These are phyloP conservation scores for Ophiostoma australiae DNA, from an alignment of 2,329 filamentous ascomycete species.

Conservation along the genomic window DNA sequence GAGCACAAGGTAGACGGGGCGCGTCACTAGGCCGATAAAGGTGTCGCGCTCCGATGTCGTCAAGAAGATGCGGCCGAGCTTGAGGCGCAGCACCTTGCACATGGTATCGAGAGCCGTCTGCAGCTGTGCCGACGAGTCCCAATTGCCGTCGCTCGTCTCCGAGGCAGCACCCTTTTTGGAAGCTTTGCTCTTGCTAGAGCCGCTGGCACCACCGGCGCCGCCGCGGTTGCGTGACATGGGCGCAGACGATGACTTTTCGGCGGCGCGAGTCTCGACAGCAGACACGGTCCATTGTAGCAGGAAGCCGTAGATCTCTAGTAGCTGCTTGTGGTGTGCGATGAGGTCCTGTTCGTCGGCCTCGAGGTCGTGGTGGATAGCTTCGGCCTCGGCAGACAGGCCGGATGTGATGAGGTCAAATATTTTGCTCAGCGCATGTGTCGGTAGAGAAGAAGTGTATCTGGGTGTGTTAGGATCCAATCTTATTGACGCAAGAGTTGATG, in stretches of 20 bases:
- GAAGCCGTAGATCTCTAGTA: slow-evolving; percentile 92
- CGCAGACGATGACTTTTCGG: slow-evolving; percentile 75
- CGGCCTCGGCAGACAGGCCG: slow-evolving; percentile 77
- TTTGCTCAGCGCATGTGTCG: slow-evolving; percentile 80
- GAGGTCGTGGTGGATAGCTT: slow-evolving; percentile 77
- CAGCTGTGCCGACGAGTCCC: slow-evolving; percentile 86
- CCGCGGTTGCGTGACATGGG: slow-evolving; percentile 61
- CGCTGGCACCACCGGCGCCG: slow-evolving; percentile 38
- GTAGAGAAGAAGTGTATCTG: slow-evolving; percentile 77
- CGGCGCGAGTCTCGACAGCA: slow-evolving; percentile 87
- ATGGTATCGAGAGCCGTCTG: slow-evolving; percentile 87
- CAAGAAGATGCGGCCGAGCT: slow-evolving; percentile 86
- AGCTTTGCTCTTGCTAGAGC: slow-evolving; percentile 5
- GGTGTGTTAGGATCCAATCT: slow-evolving; percentile 33
- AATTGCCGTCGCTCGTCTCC: slow-evolving; percentile 58
- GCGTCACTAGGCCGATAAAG: slow-evolving; percentile 84
- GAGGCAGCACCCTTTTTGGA: slow-evolving; percentile 5
- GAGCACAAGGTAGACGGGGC: slow-evolving; percentile 87
- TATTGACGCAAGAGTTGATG: background rate
- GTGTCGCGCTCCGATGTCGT: slow-evolving; percentile 96
- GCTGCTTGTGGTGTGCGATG: slow-evolving; percentile 78
- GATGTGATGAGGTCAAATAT: slow-evolving; percentile 86
- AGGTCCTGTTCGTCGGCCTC: slow-evolving; percentile 89
- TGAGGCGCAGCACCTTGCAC: slow-evolving; percentile 92
- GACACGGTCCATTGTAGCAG: slow-evolving; percentile 92